These are phyloP conservation scores for Rubia occidens DNA, from an alignment of 305 asterid species.

Conservation along the genomic window DNA sequence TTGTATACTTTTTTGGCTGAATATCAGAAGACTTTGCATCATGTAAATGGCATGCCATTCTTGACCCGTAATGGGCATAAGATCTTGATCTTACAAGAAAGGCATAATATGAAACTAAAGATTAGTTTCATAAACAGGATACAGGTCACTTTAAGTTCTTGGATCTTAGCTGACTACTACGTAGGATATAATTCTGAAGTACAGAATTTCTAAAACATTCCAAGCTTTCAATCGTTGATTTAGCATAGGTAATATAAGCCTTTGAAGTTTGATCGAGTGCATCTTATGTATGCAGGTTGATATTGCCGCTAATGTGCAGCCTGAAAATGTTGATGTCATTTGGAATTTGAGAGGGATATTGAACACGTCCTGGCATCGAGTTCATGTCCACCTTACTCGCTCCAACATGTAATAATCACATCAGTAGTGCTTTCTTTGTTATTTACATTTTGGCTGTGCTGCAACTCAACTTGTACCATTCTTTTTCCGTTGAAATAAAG, in stretches of 20 bases:
- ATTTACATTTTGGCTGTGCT: not conserved
- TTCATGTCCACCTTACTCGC: constrained; percentile 53
- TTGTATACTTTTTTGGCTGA: too few species aligned
- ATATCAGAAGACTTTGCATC: not conserved
- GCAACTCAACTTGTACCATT: not conserved
- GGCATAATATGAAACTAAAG: not conserved
- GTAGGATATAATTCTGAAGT: not conserved
- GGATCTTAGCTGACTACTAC: not conserved
- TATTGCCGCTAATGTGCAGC: constrained; percentile 67
- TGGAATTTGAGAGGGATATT: constrained; percentile 89
- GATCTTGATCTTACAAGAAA: too few species aligned
- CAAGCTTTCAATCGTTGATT: not conserved
- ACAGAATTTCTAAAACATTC: not conserved
- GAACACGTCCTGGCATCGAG: constrained; percentile 87
- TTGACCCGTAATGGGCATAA: not conserved
- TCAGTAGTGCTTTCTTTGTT: not conserved
- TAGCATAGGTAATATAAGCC: not conserved
- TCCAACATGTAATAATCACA: constrained; percentile 45
- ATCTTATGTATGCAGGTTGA: constrained; percentile 50
- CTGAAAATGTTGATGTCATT: constrained; percentile 53
- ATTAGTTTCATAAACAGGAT: not conserved
- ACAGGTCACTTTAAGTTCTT: not conserved
- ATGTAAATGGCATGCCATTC: not conserved
- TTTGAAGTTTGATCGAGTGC: constrained; percentile 6
- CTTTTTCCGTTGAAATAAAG: not conserved